These are phyloP conservation scores for Ustilago shanxiensis DNA, from an alignment of 1,284 basidiomycete species.

Conservation along the genomic window DNA sequence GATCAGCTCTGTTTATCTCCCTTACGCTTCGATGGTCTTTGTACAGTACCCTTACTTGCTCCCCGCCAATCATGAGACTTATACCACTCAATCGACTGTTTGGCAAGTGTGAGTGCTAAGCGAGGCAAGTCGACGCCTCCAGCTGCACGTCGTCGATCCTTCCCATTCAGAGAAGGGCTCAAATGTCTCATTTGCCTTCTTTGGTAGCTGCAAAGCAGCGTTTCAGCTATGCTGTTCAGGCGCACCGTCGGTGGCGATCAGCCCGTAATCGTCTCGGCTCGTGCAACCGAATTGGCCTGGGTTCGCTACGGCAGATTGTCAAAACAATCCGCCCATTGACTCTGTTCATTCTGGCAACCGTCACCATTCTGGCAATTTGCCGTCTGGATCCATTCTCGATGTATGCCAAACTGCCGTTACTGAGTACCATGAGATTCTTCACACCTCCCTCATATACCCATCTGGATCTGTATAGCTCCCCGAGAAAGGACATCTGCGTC, in stretches of 20 bases:
- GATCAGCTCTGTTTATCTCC: slow-evolving; percentile 12
- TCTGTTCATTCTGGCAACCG: background rate
- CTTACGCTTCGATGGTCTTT: background rate
- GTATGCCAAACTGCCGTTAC: too few species aligned
- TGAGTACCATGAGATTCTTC: too few species aligned
- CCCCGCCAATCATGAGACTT: background rate
- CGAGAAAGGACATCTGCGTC: background rate
- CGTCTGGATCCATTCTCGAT: too few species aligned
- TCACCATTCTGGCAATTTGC: background rate
- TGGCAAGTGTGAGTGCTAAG: slow-evolving; percentile 5
- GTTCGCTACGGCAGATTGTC: background rate
- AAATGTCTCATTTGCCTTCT: slow-evolving; percentile 26
- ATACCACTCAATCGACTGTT: background rate
- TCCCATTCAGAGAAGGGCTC: slow-evolving; percentile 26
- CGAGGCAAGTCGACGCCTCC: slow-evolving; percentile 8
- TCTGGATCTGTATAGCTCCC: background rate
- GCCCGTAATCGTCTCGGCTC: slow-evolving; percentile 7
- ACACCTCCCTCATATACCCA: background rate
- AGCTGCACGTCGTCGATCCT: slow-evolving; percentile 33
- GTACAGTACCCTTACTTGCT: background rate
- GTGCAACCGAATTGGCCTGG: slow-evolving; percentile 8
- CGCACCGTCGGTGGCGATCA: slow-evolving; percentile 2
- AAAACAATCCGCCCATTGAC: slow-evolving; percentile 10
- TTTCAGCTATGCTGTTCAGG: background rate
- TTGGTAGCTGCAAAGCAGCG: background rate